These are phyloP conservation scores for Collybiopsis luxurians DNA, from an alignment of 768 basidiomycete species.

Conservation along the genomic window DNA sequence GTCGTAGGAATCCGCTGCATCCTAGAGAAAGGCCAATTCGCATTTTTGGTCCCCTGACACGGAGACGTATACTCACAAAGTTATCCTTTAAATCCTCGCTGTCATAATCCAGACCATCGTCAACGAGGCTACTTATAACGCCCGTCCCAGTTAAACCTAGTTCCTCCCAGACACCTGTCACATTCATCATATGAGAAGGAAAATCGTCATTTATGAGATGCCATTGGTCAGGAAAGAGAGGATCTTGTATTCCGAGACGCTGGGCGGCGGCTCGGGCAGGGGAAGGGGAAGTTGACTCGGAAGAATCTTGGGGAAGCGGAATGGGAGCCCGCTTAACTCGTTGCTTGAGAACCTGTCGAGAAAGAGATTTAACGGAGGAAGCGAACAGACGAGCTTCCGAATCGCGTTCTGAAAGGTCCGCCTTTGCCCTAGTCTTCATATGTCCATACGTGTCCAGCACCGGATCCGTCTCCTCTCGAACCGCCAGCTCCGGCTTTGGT, in stretches of 20 bases:
- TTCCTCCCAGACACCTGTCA: conserved; percentile 82
- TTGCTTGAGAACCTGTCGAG: conserved; percentile 62
- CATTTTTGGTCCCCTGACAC: too few species aligned
- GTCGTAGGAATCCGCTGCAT: conserved; percentile 85
- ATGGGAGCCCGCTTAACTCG: conserved; percentile 77
- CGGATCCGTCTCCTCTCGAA: conserved; percentile 36
- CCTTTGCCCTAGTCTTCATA: conserved; percentile 32
- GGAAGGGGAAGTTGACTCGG: conserved; percentile 28
- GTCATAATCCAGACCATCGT: conserved; percentile 92
- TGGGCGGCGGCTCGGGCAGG: conserved; percentile 49
- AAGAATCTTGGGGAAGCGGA: conserved; percentile 36
- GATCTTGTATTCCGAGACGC: conserved; percentile 72
- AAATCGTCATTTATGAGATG: conserved; percentile 88
- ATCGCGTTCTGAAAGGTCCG: conserved; percentile 19
- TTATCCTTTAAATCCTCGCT: conserved; percentile 86
- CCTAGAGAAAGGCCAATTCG: too few species aligned
- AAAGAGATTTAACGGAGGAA: conserved; percentile 57
- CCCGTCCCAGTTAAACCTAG: conserved; percentile 87
- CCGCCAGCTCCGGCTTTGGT: conserved; percentile 32
- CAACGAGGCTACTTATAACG: conserved; percentile 84
- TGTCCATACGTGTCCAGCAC: conserved; percentile 49
- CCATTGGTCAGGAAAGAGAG: conserved; percentile 86
- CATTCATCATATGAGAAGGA: conserved; percentile 87
- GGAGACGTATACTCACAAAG: conserved; percentile 85
- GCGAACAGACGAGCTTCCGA: conserved; percentile 40